Conservation (phyloP, 129 eudicot species). For the Tagetes patula region DNA sequence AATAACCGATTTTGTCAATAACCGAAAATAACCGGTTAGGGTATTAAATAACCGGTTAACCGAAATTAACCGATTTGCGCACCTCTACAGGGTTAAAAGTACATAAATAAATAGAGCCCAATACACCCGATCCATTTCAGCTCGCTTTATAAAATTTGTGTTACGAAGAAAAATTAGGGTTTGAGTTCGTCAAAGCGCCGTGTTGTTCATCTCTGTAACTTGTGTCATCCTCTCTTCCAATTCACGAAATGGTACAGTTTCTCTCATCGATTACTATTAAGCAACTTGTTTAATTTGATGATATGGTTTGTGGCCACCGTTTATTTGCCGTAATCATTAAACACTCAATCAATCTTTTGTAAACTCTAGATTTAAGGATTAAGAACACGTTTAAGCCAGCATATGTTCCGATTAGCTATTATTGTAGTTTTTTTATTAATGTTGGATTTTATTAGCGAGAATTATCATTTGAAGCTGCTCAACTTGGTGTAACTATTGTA, state of each 20-base stretch:
- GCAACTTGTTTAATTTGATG: not conserved
- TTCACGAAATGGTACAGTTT: constrained; percentile 26
- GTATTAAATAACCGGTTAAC: too few species aligned
- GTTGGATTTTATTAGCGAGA: not conserved
- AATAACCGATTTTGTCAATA: too few species aligned
- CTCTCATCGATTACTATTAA: not conserved
- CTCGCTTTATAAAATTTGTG: constrained; percentile 3
- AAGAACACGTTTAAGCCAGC: not conserved
- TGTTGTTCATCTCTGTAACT: not conserved
- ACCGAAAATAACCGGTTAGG: too few species aligned
- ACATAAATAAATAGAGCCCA: not conserved
- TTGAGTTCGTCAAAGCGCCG: constrained; percentile 12
- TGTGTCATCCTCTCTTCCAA: not conserved
- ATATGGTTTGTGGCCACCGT: too few species aligned
- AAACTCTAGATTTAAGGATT: not conserved
- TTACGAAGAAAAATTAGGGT: constrained; percentile 21
- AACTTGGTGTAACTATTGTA: too few species aligned
- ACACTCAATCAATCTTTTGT: not conserved
- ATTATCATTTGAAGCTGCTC: not conserved
- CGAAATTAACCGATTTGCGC: too few species aligned
- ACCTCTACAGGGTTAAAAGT: too few species aligned
- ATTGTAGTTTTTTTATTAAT: not conserved
- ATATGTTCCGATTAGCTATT: not conserved
- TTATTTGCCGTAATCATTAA: not conserved
- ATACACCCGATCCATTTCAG: not conserved